Base-by-base conservation (phyloP, 768 basidiomycete species). In the Atractiella rhizophila region DNA sequence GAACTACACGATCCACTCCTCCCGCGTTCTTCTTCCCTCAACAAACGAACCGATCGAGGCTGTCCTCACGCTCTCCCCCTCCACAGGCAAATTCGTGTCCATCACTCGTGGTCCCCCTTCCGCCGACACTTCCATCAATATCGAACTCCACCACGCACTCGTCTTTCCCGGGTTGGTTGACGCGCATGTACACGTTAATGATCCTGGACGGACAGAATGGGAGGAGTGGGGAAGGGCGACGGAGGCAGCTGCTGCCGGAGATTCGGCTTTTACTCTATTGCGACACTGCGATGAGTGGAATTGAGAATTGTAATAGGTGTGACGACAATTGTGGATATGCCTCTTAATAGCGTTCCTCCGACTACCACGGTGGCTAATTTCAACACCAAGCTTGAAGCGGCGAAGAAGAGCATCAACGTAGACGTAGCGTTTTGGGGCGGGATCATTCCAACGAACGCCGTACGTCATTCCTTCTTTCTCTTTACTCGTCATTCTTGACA, bases 321-420 rank as follows among this genome's bases (percentile, higher is more conserved):
- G n/a, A 94, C 86, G 7, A 81, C 82, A 5, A 63, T 96, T 18
- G 74, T 94, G 25, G 91, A 96, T 60, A 98, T 96, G 88, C 91
- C 88, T 2, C 64, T 98, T 40, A 94, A 98, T 59, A 88, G 85
- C 2, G 79, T 96, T 40, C 88, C 88, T 1, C 83, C 91, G 0
- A 94, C 91, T 1, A 86, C 82, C 2, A 85, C 81, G 0, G 67
- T 82, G 7, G 61, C 61, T 5, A 72, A 88, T 54, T 65, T 96
- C 8, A 60, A 69, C 34, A 51, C 62, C 21, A 96, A 96, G 63
- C 66, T 70, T 5, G 54, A 57, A 10, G 77, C 74, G 1, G 81
- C 88, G 3, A 51, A 58, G 36, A 71, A 69, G 2, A 74, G 83
- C 52, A 77, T 74, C 52, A 70, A 69, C 58, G 69, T 70, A 9